These are phyloP conservation scores for Eragrostis nindensis DNA, from an alignment of 176 grass and related monocot genomes.

Conservation along the genomic window DNA sequence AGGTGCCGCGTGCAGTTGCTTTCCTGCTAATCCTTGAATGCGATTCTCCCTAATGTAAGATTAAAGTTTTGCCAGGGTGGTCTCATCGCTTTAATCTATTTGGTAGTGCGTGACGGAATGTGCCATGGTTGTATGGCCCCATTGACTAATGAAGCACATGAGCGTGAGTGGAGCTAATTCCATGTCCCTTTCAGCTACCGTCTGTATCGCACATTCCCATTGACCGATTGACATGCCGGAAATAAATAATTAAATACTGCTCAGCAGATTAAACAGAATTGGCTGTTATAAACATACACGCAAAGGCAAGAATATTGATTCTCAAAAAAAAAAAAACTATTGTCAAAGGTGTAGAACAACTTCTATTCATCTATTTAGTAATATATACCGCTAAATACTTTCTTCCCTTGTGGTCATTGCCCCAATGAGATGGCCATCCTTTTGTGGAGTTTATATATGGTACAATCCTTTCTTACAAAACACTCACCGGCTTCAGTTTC, in stretches of 20 bases:
- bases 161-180: slow-evolving; percentile 5
- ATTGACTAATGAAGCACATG: neutral
- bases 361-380: neutral
- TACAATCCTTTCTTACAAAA: neutral
- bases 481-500: too few species aligned
- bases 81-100: neutral
- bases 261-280: neutral
- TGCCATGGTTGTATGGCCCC: neutral
- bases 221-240: neutral
- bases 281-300: neutral
- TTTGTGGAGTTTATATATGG: neutral
- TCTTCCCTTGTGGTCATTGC: neutral
- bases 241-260: neutral
- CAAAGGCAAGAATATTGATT: neutral
- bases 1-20: neutral
- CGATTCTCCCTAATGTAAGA: neutral
- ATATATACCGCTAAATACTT: neutral
- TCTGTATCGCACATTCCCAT: neutral
- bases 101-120: neutral
- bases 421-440: neutral
- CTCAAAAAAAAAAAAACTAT: too few species aligned
- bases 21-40: slow-evolving; percentile 17
- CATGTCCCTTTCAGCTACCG: slow-evolving; percentile 24
- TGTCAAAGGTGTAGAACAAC: neutral
- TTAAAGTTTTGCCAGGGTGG: neutral